phyloP scores from a whole-genome alignment of 2,329 filamentous ascomycete genomes.

The Hypoxylon sp. region DNA sequence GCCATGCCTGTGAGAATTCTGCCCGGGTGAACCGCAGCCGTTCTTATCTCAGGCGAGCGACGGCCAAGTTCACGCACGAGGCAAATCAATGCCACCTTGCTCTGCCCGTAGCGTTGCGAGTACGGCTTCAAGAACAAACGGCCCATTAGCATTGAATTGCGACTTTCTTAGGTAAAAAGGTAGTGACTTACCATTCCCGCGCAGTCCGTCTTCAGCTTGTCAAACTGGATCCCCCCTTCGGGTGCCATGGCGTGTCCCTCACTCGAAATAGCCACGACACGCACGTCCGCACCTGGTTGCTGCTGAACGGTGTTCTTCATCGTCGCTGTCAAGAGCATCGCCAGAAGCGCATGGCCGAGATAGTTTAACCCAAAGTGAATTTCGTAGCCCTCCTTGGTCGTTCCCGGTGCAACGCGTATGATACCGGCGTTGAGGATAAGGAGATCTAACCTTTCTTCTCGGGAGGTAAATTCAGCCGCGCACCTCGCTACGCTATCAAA shows the following conservation, averaged over 20 bases:
- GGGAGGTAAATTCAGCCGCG: conserved; percentile 18
- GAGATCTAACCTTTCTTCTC: conserved; percentile 24
- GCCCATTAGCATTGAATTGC: too few species aligned
- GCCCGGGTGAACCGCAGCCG: conserved; percentile 13
- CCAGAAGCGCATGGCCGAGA: conserved; percentile 32
- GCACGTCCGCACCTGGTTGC: conserved; percentile 21
- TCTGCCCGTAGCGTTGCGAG: not conserved
- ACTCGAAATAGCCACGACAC: not conserved
- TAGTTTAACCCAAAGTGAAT: conserved; percentile 36
- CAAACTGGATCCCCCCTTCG: not conserved
- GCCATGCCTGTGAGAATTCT: conserved; percentile 33
- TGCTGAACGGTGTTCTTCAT: not conserved
- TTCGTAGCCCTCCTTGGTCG: conserved; percentile 31
- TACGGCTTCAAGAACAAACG: not conserved
- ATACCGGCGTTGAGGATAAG: conserved; percentile 35
- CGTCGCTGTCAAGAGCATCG: conserved; percentile 8
- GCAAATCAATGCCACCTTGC: not conserved
- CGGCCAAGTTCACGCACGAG: not conserved
- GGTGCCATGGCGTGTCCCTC: not conserved
- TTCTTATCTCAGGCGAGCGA: not conserved
- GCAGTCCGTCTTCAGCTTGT: not conserved
- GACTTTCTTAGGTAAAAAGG: not conserved
- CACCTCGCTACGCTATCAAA: conserved; percentile 16
- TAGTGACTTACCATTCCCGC: not conserved
- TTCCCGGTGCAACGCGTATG: conserved; percentile 4